Evolutionary conservation across 169 alveolate genomes (phyloP).

Genomic region (Condylostoma magnum): DNA sequence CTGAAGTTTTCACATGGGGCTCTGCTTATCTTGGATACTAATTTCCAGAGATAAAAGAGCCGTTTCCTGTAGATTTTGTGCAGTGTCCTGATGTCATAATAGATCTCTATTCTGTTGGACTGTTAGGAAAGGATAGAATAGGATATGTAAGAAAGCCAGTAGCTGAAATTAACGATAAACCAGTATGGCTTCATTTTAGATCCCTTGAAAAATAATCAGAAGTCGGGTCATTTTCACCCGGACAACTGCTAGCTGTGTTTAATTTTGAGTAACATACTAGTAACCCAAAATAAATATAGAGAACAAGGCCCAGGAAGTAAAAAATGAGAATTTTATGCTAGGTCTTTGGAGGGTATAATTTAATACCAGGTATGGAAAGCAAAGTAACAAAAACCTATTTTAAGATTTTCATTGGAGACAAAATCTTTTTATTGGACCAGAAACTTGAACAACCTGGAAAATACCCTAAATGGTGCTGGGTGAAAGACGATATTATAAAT

Average conservation of each 20-base stretch:
- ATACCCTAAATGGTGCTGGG: constrained; percentile 26
- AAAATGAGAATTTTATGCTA: background rate
- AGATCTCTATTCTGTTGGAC: constrained; percentile 18
- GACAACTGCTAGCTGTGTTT: background rate
- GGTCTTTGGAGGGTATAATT: constrained; percentile 9
- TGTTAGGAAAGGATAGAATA: constrained; percentile 15
- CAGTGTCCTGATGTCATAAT: constrained; percentile 17
- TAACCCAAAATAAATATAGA: background rate
- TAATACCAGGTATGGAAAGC: constrained; percentile 7
- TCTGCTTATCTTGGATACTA: constrained; percentile 9
- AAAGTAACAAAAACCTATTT: background rate
- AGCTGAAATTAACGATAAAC: background rate
- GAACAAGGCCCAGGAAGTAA: constrained; percentile 12
- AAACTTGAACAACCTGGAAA: background rate
- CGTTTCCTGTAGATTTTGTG: constrained; percentile 20
- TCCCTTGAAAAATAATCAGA: constrained; percentile 1
- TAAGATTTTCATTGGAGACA: constrained; percentile 22
- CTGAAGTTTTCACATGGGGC: background rate
- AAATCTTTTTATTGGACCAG: background rate
- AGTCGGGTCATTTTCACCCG: constrained; percentile 8
- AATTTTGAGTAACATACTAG: background rate
- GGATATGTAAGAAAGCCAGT: constrained; percentile 19
- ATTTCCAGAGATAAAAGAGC: constrained; percentile 15
- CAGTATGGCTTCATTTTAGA: constrained; percentile 18
- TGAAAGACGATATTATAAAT: background rate